Evolutionary conservation across 2,329 filamentous ascomycete genomes (phyloP).

Genomic region (Calonectria montana): DNA sequence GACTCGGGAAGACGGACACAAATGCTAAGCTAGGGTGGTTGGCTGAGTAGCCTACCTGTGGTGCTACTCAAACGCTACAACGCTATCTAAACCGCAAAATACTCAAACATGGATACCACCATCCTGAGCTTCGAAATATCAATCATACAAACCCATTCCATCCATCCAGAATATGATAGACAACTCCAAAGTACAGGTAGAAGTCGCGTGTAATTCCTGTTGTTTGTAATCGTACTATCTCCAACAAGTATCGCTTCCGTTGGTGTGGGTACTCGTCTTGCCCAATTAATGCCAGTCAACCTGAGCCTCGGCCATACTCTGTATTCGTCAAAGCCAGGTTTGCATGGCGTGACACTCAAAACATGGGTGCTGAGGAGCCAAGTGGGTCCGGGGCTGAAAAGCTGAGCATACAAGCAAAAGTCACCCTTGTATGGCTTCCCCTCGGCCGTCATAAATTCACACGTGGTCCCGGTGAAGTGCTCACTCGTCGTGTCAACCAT

Average conservation of each 20-base stretch:
- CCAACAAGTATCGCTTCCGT: not conserved
- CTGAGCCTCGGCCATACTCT: conserved; percentile 3
- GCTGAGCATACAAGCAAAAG: conserved; percentile 10
- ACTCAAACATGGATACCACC: no score
- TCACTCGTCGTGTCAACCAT: conserved; percentile 10
- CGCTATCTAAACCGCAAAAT: no score
- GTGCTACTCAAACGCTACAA: no score
- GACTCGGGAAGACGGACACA: no score
- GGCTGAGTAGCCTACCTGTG: no score
- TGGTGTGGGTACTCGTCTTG: not conserved
- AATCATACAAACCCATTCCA: no score
- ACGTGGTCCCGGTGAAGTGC: conserved; percentile 8
- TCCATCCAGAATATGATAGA: not conserved
- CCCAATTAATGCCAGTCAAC: not conserved
- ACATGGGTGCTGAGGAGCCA: conserved; percentile 5
- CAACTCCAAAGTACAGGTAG: not conserved
- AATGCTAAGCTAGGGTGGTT: no score
- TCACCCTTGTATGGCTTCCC: conserved; percentile 6
- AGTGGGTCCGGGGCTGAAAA: conserved; percentile 3
- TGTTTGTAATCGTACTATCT: not conserved
- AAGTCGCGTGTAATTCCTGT: not conserved
- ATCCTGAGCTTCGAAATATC: no score
- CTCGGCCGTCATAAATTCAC: conserved; percentile 10
- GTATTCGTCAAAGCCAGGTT: not conserved
- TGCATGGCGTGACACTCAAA: not conserved